A percentile compares a stretch with the other conserved stretches of the same genome.
Evolutionary conservation across 2,329 filamentous ascomycete species (phyloP).

Genomic region (Elsinoe perseae): DNA sequence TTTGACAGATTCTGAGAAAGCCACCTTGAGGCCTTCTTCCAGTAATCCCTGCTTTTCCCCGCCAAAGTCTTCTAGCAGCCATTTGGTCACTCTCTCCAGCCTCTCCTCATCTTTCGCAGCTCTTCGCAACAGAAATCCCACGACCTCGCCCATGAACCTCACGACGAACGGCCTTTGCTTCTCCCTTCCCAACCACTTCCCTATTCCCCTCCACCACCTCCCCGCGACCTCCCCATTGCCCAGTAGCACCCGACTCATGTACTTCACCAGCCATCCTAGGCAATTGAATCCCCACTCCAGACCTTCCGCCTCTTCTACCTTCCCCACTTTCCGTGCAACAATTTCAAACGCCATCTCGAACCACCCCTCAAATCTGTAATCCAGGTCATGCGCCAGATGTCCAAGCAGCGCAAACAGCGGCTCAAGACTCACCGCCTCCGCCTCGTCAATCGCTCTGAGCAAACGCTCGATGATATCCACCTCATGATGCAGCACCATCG

Average conservation of each 20-base stretch:
- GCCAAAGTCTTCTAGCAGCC: conserved; percentile 62
- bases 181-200: conserved; percentile 73
- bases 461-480: conserved; percentile 74
- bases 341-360: conserved; percentile 68
- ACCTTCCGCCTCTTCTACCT: conserved; percentile 68
- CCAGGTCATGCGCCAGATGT: conserved; percentile 90
- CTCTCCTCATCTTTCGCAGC: conserved; percentile 67
- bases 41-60: conserved; percentile 51
- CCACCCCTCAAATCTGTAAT: conserved; percentile 77
- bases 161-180: conserved; percentile 79
- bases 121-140: conserved; percentile 90
- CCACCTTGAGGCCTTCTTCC: conserved; percentile 79
- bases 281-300: conserved; percentile 97
- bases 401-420: conserved; percentile 81
- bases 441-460: conserved; percentile 64
- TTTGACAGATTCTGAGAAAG: conserved; percentile 76
- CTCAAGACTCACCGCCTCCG: conserved; percentile 74
- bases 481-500: conserved; percentile 87
- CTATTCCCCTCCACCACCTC: conserved; percentile 88
- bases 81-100: conserved; percentile 61
- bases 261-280: conserved; percentile 94
- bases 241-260: conserved; percentile 76
- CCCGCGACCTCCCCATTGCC: conserved; percentile 6
- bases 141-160: conserved; percentile 85
- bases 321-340: conserved; percentile 67